These are phyloP conservation scores for Trichocladium antarcticum DNA, from an alignment of 495 filamentous ascomycete species.

Conservation along the genomic window DNA sequence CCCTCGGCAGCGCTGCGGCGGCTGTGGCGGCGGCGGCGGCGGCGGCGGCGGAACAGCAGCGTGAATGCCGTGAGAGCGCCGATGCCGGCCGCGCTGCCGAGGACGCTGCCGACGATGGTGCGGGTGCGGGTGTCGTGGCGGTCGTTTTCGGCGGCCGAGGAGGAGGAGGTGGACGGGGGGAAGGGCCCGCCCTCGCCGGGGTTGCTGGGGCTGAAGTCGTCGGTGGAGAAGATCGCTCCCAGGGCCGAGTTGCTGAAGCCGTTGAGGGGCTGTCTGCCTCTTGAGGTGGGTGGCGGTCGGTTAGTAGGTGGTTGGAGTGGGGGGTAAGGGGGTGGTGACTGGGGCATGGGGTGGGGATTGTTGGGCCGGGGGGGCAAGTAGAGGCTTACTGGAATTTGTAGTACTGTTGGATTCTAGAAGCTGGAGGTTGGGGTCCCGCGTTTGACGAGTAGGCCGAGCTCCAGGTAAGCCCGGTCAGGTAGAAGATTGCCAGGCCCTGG, in stretches of 20 bases:
- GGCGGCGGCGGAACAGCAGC: neutral
- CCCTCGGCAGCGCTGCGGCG: neutral
- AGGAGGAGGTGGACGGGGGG: neutral
- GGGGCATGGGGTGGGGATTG: too few species aligned
- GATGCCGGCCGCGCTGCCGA: slow-evolving; percentile 13
- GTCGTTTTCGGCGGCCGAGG: neutral
- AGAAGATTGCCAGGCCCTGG: slow-evolving; percentile 16
- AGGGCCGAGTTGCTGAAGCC: slow-evolving; percentile 7
- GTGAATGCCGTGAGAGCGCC: too few species aligned
- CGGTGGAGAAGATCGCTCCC: slow-evolving; percentile 4
- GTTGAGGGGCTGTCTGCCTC: slow-evolving; percentile 3
- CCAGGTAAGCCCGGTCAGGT: slow-evolving; percentile 11
- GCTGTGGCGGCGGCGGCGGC: neutral
- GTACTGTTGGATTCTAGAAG: slow-evolving; percentile 4
- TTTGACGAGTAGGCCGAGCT: slow-evolving; percentile 4
- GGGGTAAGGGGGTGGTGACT: neutral
- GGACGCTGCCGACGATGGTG: slow-evolving; percentile 12
- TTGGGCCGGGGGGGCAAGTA: neutral
- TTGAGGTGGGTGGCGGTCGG: neutral
- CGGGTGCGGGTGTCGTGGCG: neutral
- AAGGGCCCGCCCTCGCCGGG: neutral
- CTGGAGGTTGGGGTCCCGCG: slow-evolving; percentile 3
- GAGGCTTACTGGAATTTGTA: slow-evolving; percentile 15
- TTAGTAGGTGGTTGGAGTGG: neutral
- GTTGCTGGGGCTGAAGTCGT: neutral